Base-by-base conservation (phyloP, 257 asterid genomes). In the Gentiana straminea region DNA sequence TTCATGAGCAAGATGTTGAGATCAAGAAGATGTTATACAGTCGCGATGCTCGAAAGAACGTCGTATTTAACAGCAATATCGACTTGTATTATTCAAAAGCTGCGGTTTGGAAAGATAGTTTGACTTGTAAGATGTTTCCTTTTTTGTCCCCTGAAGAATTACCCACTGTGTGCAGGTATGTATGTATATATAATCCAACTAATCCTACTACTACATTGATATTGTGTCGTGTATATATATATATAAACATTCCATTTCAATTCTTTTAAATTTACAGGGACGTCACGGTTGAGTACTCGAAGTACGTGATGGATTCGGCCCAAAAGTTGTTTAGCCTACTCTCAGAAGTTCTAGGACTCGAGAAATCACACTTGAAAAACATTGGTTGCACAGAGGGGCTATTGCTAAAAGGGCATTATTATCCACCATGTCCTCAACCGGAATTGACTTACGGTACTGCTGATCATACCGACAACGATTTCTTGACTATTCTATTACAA, bases 401-500 rank as follows among this genome's bases (percentile, higher is more conserved):
- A 41, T 13, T 34, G 33, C 15, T 60, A 3, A 10, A 47, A 13
- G 59, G 13, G 3, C 67, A 67, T 34, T 67, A 51, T 7, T 67
- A 67, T 35, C 72, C 72, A 3, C 44, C 67, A 3, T 67, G 64
- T 44, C 67, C 72, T 10, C 58, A 67, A 52, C 72, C 72, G 49
- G 59, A 61, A 4, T 33, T 61, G 35, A 67, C 67, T 7, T 37
- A 60, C 5, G 72, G 72, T 9, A 11, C 59, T 33, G 3, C 50
- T 9, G 53, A 34, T 47, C 63, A 67, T 32, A n/a, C 59, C 2
- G 67, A 67, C 41, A 11, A 59, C 49, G 72, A 55, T 49, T 67
- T 67, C 52, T 15, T 67, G 1, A 61, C 72, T 15, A 51, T 67
- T 2, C 63, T 67, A 1, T 39, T 67, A 1, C 72, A 61, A 61